These are phyloP conservation scores for Fusarium pseudonygamai DNA, from an alignment of 2,329 filamentous ascomycete species.

Conservation along the genomic window DNA sequence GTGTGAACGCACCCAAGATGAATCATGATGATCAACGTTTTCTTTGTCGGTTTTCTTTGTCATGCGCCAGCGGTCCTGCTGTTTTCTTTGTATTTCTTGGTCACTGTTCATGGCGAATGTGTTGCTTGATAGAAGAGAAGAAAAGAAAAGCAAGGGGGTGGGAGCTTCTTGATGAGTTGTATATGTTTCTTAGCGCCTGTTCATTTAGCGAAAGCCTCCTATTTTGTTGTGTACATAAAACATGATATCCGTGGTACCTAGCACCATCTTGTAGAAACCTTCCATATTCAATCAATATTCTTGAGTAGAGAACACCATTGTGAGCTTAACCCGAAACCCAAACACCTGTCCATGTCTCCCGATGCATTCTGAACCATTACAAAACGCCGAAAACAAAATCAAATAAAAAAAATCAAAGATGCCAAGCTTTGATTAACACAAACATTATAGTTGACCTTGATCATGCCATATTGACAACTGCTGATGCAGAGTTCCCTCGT, in stretches of 20 bases:
- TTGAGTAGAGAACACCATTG: background rate
- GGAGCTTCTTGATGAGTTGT: conserved; percentile 15
- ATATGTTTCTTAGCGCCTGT: conserved; percentile 20
- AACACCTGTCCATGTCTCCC: conserved; percentile 12
- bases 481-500: background rate
- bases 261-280: conserved; percentile 8
- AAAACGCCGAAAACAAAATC: background rate
- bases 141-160: conserved; percentile 7
- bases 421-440: background rate
- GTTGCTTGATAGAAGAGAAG: conserved; percentile 14
- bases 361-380: background rate
- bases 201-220: conserved; percentile 29
- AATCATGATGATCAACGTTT: conserved; percentile 40
- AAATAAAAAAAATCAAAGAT: background rate
- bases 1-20: conserved; percentile 25
- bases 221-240: conserved; percentile 32
- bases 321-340: background rate
- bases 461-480: background rate
- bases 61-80: conserved; percentile 13
- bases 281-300: background rate
- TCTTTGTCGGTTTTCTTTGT: conserved; percentile 25
- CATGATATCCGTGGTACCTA: conserved; percentile 32
- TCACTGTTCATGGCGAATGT: conserved; percentile 13
- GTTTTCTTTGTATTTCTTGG: conserved; percentile 8
- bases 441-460: background rate